These are phyloP conservation scores for Pestalotiopsis sp. DNA, from an alignment of 2,329 filamentous ascomycete genomes.

Conservation along the genomic window DNA sequence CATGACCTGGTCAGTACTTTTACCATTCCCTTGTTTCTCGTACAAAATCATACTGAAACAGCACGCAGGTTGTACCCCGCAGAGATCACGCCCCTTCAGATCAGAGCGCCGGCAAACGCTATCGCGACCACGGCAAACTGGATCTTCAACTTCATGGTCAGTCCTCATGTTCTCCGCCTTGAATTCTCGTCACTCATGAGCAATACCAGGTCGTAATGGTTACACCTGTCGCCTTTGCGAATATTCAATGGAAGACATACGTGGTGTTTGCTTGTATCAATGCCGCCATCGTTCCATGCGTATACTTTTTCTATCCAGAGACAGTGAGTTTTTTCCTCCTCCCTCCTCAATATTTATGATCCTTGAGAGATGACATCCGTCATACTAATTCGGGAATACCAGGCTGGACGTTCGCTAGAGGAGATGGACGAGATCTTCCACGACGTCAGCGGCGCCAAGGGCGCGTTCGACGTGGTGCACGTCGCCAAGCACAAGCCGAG, in stretches of 20 bases:
- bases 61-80: constrained; percentile 8
- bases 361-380: not conserved
- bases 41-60: not conserved
- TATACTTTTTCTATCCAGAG: constrained; percentile 9
- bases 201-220: not conserved
- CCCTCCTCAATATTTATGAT: no score
- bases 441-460: constrained; percentile 6
- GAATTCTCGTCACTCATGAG: constrained; percentile 8
- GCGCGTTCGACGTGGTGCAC: constrained; percentile 4
- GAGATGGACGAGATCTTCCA: constrained; percentile 11
- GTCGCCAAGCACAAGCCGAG: constrained; percentile 6
- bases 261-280: constrained; percentile 9
- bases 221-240: constrained; percentile 1
- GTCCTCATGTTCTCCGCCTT: not conserved
- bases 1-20: constrained; percentile 50
- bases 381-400: not conserved
- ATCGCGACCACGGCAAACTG: constrained; percentile 14
- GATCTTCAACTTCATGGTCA: constrained; percentile 23
- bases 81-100: constrained; percentile 13
- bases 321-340: not conserved
- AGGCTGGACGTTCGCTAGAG: not conserved
- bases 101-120: constrained; percentile 10
- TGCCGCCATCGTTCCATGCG: constrained; percentile 1
- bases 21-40: no score
- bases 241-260: constrained; percentile 10